Conservation (phyloP, 371 early-diverging fungal species). For the Syncephalastrum racemosum region DNA sequence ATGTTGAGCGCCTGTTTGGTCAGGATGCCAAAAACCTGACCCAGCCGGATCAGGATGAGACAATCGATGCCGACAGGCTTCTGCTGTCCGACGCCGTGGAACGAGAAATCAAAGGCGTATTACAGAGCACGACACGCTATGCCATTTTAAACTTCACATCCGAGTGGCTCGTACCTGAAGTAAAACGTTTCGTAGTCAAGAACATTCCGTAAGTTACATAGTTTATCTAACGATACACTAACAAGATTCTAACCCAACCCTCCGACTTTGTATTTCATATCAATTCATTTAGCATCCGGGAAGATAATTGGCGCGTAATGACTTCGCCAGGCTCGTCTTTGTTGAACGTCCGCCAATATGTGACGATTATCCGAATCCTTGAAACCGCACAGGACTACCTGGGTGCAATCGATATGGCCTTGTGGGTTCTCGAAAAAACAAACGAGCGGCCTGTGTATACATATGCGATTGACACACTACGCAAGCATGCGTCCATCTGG, state of each 20-base stretch:
- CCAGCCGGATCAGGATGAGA: conserved; percentile 43
- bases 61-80: conserved; percentile 32
- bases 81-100: conserved; percentile 32
- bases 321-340: conserved; percentile 77
- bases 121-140: conserved; percentile 49
- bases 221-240: background rate
- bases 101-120: conserved; percentile 27
- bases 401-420: conserved; percentile 50
- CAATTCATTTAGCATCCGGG: conserved; percentile 60
- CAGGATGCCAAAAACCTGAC: conserved; percentile 51
- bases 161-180: conserved; percentile 62
- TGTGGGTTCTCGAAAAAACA: conserved; percentile 70
- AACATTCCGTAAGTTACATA: conserved; percentile 51
- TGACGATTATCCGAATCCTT: conserved; percentile 58
- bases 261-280: background rate
- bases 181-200: conserved; percentile 70
- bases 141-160: conserved; percentile 50
- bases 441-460: conserved; percentile 49
- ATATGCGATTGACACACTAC: conserved; percentile 55
- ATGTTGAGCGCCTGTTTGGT: conserved; percentile 30
- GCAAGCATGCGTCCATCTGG: conserved; percentile 62
- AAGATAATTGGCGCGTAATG: conserved; percentile 82
- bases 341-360: conserved; percentile 71
- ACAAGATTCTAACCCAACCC: too few species aligned
- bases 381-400: conserved; percentile 58